phyloP scores from a whole-genome alignment of 202 grass and related monocot genomes.

The Musa balbisiana region DNA sequence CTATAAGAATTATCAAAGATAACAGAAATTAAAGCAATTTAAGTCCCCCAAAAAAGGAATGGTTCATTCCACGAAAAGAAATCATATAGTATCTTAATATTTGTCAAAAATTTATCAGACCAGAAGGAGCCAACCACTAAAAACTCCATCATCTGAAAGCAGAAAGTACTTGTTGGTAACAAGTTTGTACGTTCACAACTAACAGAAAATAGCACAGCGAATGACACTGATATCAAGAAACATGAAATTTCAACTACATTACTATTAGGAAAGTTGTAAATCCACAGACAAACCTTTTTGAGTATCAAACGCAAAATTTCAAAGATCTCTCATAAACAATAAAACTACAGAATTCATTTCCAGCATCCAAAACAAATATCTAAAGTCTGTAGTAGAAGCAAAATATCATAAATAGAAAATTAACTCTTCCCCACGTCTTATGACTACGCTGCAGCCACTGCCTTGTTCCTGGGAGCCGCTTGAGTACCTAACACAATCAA shows the following conservation, averaged over 20 bases:
- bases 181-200: no score
- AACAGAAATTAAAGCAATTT: no score
- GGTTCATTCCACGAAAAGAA: background rate
- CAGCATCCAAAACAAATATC: background rate
- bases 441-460: background rate
- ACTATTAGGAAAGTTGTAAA: background rate
- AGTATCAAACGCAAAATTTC: background rate
- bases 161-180: no score
- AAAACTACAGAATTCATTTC: background rate
- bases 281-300: background rate
- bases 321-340: background rate
- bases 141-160: no score
- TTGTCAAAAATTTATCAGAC: background rate
- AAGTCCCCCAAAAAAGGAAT: no score
- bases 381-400: background rate
- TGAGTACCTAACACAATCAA: background rate
- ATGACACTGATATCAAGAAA: background rate
- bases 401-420: background rate
- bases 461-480: background rate
- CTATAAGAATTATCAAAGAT: background rate
- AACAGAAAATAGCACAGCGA: no score
- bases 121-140: no score
- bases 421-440: background rate
- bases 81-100: background rate
- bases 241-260: background rate